These are phyloP conservation scores for Cladosporium sphaerospermum DNA, from an alignment of 2,329 filamentous ascomycete species.

Conservation along the genomic window DNA sequence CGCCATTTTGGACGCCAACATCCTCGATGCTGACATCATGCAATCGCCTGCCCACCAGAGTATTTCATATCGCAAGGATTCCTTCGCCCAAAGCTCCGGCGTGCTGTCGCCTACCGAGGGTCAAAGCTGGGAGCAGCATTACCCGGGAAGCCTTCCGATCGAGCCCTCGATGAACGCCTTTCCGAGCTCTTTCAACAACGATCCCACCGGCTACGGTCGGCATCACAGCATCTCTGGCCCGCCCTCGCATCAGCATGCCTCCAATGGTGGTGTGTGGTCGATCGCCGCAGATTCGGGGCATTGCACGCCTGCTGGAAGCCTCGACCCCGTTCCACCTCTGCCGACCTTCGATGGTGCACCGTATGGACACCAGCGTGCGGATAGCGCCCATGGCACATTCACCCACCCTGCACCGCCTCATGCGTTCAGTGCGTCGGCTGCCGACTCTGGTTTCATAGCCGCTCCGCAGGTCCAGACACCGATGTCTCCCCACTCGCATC, in stretches of 20 bases:
- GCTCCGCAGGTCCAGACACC: constrained; percentile 49
- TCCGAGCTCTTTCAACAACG: constrained; percentile 10
- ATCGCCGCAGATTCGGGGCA: constrained; percentile 59
- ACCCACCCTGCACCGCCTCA: constrained; percentile 35
- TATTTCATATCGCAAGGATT: constrained; percentile 26
- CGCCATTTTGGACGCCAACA: constrained; percentile 7
- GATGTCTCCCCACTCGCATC: constrained; percentile 57
- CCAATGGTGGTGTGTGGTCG: constrained; percentile 49
- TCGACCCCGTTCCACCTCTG: constrained; percentile 49
- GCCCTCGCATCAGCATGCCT: constrained; percentile 36
- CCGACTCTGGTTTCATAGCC: constrained; percentile 35
- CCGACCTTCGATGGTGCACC: constrained; percentile 38
- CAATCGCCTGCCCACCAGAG: constrained; percentile 21
- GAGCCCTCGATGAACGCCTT: constrained; percentile 19
- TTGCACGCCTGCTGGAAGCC: constrained; percentile 67
- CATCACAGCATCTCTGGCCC: constrained; percentile 11
- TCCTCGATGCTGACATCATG: constrained; percentile 24
- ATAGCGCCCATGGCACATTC: constrained; percentile 33
- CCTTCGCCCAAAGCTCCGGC: constrained; percentile 27
- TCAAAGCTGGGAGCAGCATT: constrained; percentile 27
- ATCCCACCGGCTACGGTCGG: constrained; percentile 8
- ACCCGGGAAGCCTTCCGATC: constrained; percentile 15
- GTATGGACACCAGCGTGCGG: constrained; percentile 20
- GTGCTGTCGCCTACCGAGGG: constrained; percentile 27
- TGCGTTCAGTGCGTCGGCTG: constrained; percentile 32